Evolutionary conservation across 2,329 filamentous ascomycete genomes (phyloP).

Genomic region (Capronia epimyces): DNA sequence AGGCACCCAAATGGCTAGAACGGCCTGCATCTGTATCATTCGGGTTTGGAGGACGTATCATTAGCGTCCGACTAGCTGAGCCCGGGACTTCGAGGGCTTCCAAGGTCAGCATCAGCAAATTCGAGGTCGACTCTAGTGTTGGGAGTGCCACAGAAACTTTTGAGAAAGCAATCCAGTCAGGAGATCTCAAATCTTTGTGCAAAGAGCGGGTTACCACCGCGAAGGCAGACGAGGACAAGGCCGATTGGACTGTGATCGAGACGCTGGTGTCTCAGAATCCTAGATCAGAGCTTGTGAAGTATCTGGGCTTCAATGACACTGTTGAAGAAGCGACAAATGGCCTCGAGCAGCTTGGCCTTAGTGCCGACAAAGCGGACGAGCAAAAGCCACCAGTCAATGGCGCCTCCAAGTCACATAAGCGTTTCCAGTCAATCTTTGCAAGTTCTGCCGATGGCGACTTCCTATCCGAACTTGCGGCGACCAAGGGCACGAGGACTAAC

Average conservation of each 20-base stretch:
- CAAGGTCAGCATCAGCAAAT: slow-evolving; percentile 77
- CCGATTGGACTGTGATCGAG: slow-evolving; percentile 92
- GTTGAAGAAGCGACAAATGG: slow-evolving; percentile 48
- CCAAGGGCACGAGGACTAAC: slow-evolving; percentile 87
- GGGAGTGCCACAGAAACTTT: slow-evolving; percentile 81
- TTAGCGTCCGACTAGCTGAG: slow-evolving; percentile 61
- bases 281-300: slow-evolving; percentile 78
- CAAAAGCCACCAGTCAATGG: slow-evolving; percentile 44
- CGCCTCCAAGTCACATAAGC: slow-evolving; percentile 53
- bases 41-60: slow-evolving; percentile 89
- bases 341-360: slow-evolving; percentile 24
- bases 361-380: slow-evolving; percentile 34
- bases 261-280: slow-evolving; percentile 79
- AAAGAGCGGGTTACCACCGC: slow-evolving; percentile 69
- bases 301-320: slow-evolving; percentile 73
- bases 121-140: slow-evolving; percentile 79
- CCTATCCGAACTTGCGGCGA: slow-evolving; percentile 74
- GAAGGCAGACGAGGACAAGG: slow-evolving; percentile 82
- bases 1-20: slow-evolving; percentile 86
- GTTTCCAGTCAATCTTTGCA: slow-evolving; percentile 76
- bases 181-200: slow-evolving; percentile 73
- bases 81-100: slow-evolving; percentile 62
- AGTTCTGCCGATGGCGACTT: slow-evolving; percentile 70
- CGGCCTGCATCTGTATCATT: slow-evolving; percentile 81
- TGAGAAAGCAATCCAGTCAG: slow-evolving; percentile 71